Conservation (phyloP, 2,329 filamentous ascomycete genomes). For the Coleophoma cylindrospora region DNA sequence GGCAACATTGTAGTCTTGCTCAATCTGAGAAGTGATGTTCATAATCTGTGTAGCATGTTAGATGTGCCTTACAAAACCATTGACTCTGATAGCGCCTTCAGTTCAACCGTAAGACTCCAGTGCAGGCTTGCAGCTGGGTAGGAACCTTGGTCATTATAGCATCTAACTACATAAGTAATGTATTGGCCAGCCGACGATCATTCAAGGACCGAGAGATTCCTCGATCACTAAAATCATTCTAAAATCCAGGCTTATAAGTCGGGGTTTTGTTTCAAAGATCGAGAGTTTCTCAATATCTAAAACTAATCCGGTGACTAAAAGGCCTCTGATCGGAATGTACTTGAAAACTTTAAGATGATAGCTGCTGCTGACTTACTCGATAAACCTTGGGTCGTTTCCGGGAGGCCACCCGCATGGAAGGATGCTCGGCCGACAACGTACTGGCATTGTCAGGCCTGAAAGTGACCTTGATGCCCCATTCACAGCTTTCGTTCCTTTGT, state of each 20-base stretch:
- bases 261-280: too few species aligned
- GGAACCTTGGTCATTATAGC: too few species aligned
- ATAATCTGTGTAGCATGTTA: slow-evolving; percentile 4
- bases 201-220: too few species aligned
- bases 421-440: slow-evolving; percentile 22
- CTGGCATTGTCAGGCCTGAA: slow-evolving; percentile 27
- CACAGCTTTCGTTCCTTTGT: slow-evolving; percentile 23
- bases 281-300: too few species aligned
- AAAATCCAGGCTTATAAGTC: too few species aligned
- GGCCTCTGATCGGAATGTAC: not conserved
- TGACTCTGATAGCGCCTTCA: too few species aligned
- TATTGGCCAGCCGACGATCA: too few species aligned
- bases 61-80: too few species aligned
- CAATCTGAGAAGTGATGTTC: slow-evolving; percentile 9
- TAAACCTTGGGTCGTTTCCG: not conserved
- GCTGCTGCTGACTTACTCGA: not conserved
- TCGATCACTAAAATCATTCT: too few species aligned
- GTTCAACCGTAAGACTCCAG: not conserved
- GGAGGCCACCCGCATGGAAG: slow-evolving; percentile 22
- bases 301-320: not conserved
- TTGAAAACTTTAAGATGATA: not conserved
- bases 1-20: not conserved
- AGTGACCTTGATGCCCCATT: slow-evolving; percentile 25
- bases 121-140: too few species aligned
- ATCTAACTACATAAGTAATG: too few species aligned